Evolutionary conservation across 1,284 basidiomycete genomes (phyloP).

Genomic region (Cutaneotrichosporon sp.): DNA sequence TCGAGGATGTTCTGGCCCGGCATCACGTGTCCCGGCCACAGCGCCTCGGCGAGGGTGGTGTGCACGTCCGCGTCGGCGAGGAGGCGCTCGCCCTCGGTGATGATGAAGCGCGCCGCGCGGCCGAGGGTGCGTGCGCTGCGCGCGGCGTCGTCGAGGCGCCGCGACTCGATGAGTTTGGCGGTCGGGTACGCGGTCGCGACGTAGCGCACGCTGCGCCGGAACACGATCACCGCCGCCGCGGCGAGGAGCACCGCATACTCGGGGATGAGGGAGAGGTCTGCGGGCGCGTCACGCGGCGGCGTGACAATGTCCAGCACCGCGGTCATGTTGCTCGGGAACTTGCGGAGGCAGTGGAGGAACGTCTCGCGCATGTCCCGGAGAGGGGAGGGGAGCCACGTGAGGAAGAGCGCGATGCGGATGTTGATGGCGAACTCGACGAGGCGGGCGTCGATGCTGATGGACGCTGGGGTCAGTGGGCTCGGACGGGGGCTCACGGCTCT

Average conservation of each 20-base stretch:
- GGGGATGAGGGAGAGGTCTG: constrained; percentile 5
- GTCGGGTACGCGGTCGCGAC: constrained; percentile 14
- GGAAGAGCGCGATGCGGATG: constrained; percentile 16
- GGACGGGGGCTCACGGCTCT: constrained; percentile 8
- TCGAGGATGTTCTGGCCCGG: constrained; percentile 5
- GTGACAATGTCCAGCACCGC: constrained; percentile 15
- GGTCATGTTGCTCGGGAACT: constrained; percentile 12
- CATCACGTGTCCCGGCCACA: too few relatives aligned
- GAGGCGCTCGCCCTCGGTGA: constrained; percentile 5
- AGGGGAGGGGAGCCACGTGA: constrained; percentile 21
- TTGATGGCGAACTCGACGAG: constrained; percentile 15
- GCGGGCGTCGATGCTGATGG: constrained; percentile 16
- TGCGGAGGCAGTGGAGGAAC: constrained; percentile 3
- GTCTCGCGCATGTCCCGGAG: constrained; percentile 15
- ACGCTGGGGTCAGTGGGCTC: constrained; percentile 14
- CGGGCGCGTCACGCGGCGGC: background rate
- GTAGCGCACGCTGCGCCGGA: constrained; percentile 15
- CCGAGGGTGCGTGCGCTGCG: background rate
- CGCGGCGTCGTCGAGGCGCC: constrained; percentile 10
- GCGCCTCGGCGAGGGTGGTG: background rate
- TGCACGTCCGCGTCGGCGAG: background rate
- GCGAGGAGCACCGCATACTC: constrained; percentile 7
- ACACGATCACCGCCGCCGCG: constrained; percentile 2
- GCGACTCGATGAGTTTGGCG: background rate
- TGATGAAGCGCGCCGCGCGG: constrained; percentile 6